phyloP scores from a whole-genome alignment of 2,329 filamentous ascomycete species.

The Sporothrix brasiliensis region DNA sequence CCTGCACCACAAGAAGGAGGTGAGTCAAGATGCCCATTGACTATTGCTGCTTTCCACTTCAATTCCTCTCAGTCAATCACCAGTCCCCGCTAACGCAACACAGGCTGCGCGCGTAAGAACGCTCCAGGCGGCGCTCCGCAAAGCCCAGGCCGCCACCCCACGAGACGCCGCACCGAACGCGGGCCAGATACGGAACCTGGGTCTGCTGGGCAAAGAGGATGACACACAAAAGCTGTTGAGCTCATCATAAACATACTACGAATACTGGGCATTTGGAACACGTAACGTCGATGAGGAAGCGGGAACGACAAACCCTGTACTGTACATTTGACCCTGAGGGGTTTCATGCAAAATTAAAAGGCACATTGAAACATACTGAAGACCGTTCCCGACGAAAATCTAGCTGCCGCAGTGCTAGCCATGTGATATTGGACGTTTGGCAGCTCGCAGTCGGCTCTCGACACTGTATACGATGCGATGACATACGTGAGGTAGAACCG shows the following conservation, averaged over 20 bases:
- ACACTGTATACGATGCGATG: neutral
- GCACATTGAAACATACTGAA: neutral
- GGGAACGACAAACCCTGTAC: constrained; percentile 8
- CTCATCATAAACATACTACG: constrained; percentile 28
- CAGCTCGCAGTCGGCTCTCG: neutral
- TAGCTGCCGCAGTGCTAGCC: neutral
- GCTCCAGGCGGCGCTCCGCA: constrained; percentile 83
- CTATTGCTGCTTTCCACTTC: neutral
- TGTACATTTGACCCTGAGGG: constrained; percentile 28
- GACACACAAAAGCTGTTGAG: constrained; percentile 67
- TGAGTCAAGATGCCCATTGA: constrained; percentile 46
- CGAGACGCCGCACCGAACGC: constrained; percentile 80
- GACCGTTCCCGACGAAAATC: neutral
- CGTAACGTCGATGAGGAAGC: neutral
- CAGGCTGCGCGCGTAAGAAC: constrained; percentile 77
- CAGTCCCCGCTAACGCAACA: neutral
- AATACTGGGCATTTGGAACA: neutral
- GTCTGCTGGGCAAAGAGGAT: constrained; percentile 80
- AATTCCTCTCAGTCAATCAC: constrained; percentile 14
- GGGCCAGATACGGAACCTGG: constrained; percentile 84
- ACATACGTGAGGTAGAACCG: neutral
- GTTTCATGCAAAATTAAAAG: constrained; percentile 27
- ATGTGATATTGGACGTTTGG: neutral
- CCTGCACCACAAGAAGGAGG: constrained; percentile 98
- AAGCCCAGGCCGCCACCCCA: constrained; percentile 72